Conservation (phyloP, 345 rosid species). For the Citrus inodora region DNA sequence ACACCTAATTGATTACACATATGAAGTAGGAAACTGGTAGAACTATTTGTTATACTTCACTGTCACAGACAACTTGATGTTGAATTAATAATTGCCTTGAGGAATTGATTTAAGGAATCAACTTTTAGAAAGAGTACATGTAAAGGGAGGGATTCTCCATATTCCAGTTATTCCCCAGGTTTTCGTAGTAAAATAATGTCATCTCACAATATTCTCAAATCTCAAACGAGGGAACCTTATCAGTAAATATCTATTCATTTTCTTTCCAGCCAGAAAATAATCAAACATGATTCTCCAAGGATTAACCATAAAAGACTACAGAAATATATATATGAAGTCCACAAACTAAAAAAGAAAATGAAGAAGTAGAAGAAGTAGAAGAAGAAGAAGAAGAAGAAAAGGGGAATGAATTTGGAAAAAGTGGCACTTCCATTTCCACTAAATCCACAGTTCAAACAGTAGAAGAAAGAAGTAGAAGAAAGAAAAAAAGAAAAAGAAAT, state of each 20-base stretch:
- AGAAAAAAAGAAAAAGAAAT: not conserved
- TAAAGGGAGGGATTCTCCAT: not conserved
- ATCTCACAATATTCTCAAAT: not conserved
- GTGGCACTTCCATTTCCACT: conserved; percentile 10
- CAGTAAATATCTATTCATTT: not conserved
- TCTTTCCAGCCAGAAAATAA: not conserved
- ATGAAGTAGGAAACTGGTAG: not conserved
- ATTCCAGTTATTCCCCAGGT: not conserved
- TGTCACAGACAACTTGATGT: not conserved
- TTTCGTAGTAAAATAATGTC: not conserved
- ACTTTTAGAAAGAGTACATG: not conserved
- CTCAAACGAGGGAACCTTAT: not conserved
- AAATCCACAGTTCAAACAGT: not conserved
- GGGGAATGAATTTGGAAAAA: not conserved
- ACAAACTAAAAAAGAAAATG: not conserved
- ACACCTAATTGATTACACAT: not conserved
- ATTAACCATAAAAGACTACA: not conserved
- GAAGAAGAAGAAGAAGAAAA: not conserved
- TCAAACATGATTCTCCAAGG: not conserved
- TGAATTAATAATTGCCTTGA: not conserved
- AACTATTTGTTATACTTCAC: not conserved
- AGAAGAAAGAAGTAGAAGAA: not conserved
- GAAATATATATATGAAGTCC: not conserved
- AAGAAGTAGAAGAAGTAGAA: not conserved
- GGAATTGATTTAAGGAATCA: not conserved